Evolutionary conservation across 176 grass and related monocot genomes (phyloP).

Genomic region (Bromus sterilis): DNA sequence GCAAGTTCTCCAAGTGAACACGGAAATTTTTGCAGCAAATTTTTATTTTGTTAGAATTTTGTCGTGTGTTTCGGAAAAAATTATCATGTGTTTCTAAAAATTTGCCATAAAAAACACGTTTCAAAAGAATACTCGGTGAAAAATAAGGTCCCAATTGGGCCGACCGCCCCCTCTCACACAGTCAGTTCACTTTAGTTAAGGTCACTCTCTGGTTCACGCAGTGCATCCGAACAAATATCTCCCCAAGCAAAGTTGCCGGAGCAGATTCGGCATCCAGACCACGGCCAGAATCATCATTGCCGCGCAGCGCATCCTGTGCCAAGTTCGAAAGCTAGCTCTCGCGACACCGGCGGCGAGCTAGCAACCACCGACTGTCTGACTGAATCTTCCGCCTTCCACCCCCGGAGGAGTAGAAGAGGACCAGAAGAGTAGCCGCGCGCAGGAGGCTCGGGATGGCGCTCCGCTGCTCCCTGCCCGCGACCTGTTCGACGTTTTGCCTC

Average conservation of each 20-base stretch:
- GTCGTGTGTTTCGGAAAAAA: no score
- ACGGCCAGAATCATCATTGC: not conserved
- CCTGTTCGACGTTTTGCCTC: slow-evolving; percentile 47
- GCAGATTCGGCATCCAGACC: not conserved
- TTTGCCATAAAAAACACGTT: no score
- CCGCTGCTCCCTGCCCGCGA: slow-evolving; percentile 32
- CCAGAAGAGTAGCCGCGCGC: not conserved
- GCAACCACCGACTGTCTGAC: no score
- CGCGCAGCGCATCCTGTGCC: not conserved
- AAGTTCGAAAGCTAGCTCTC: not conserved
- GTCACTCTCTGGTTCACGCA: not conserved
- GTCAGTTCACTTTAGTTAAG: not conserved
- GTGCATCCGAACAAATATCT: not conserved
- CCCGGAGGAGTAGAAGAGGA: not conserved
- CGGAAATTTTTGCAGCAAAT: no score
- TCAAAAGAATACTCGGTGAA: no score
- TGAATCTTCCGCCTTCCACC: not conserved
- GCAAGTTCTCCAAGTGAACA: no score
- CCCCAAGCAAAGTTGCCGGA: not conserved
- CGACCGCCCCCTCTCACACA: not conserved
- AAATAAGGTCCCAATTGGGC: no score
- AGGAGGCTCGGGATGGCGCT: slow-evolving; percentile 9
- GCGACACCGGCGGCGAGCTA: not conserved
- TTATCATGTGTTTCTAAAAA: no score
- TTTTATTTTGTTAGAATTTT: no score